Evolutionary conservation across 1,284 basidiomycete species (phyloP).

Genomic region (Fomitiporia mediterranea): DNA sequence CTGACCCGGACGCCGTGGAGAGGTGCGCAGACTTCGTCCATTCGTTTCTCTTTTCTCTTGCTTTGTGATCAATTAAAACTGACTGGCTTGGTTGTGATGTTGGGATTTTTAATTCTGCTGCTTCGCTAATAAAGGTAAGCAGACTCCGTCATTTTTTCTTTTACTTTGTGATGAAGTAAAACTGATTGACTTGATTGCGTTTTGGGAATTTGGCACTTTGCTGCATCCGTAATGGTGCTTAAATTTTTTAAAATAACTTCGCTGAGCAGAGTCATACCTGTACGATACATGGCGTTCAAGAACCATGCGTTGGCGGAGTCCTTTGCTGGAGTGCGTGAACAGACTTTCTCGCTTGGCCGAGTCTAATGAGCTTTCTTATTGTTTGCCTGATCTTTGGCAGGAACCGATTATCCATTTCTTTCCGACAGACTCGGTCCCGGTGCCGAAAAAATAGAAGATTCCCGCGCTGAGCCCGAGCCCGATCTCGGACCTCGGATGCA

Average conservation of each 20-base stretch:
- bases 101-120: too few species aligned
- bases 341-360: not conserved
- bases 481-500: too few species aligned
- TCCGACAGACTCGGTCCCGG: not conserved
- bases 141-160: too few species aligned
- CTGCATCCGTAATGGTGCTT: too few species aligned
- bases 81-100: too few species aligned
- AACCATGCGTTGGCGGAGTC: not conserved
- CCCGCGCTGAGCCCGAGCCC: too few species aligned
- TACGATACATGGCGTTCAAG: conserved; percentile 1
- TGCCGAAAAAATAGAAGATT: not conserved
- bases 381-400: not conserved
- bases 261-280: not conserved
- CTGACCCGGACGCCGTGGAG: not conserved
- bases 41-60: too few species aligned
- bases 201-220: too few species aligned
- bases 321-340: not conserved
- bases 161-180: too few species aligned
- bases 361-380: not conserved
- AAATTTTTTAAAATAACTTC: not conserved
- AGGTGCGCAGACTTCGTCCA: not conserved
- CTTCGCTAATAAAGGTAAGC: too few species aligned
- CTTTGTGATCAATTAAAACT: too few species aligned
- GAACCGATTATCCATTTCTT: not conserved
- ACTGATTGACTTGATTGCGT: too few species aligned